Percentiles rank a stretch among this genome's conserved stretches.
These are phyloP conservation scores for Adenanthera pavonina DNA, from an alignment of 306 rosid genomes.

Conservation along the genomic window DNA sequence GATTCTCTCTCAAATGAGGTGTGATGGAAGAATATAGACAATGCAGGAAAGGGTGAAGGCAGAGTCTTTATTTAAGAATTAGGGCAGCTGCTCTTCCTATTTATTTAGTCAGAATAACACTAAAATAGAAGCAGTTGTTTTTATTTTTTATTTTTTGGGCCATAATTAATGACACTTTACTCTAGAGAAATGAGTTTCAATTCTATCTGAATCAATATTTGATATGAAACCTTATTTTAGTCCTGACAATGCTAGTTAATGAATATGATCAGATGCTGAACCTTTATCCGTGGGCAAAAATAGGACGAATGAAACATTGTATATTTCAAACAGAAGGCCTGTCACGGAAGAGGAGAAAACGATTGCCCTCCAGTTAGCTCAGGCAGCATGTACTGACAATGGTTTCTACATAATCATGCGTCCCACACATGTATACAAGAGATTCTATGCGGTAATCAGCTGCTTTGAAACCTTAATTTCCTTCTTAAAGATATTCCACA, in stretches of 20 bases:
- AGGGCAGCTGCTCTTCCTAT: conserved; percentile 13
- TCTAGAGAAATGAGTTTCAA: conserved; percentile 1
- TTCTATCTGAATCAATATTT: conserved; percentile 34
- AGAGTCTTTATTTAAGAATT: background rate
- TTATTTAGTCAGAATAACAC: background rate
- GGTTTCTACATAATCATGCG: conserved; percentile 57
- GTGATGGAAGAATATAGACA: background rate
- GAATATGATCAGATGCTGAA: conserved; percentile 43
- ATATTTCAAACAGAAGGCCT: conserved; percentile 66
- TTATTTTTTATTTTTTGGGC: no score
- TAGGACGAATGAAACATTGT: conserved; percentile 31
- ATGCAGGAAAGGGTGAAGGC: background rate
- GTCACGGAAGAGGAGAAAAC: conserved; percentile 54
- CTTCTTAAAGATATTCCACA: conserved; percentile 12
- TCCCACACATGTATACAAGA: conserved; percentile 68
- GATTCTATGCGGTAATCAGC: conserved; percentile 67
- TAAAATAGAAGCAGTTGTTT: background rate
- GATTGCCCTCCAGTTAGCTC: conserved; percentile 49
- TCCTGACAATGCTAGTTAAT: background rate
- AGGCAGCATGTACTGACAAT: conserved; percentile 43
- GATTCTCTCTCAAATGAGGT: background rate
- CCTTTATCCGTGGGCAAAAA: conserved; percentile 33
- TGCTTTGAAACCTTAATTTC: conserved; percentile 17
- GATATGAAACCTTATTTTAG: conserved; percentile 24
- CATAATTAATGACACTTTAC: background rate